Evolutionary conservation across 2,329 filamentous ascomycete genomes (phyloP), one percentile per base, ranked within the genome.

Genomic region (Exophiala mesophila): DNA sequence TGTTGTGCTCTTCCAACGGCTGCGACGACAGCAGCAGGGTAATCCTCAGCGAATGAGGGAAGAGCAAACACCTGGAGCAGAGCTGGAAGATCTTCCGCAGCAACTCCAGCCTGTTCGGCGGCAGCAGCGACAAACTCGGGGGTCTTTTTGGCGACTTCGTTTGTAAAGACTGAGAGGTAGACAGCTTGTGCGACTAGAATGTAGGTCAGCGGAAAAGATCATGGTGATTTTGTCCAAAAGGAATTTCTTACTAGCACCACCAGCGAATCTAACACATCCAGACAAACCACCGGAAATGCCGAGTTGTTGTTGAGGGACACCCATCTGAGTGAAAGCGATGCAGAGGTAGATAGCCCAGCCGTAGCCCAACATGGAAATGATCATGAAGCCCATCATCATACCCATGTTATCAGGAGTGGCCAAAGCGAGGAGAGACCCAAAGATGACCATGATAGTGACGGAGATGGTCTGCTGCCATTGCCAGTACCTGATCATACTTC

Each of bases 311-410:
- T 74, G 72, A 18, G 69, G 63, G 2, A 70, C 69, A n/a, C 69
- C 70, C 44, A 73, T 66, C 52, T 73, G 71, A 4, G 66, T 69
- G 46, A 70, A 66, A 2, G 70, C 67, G 49, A 75, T 72, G 13
- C 63, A 66, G 15, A 72, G 55, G 41, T 72, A 71, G 41, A 70
- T 61, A 3, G 64, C 69, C 65, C 67, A 73, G 4, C 69, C 69
- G 49, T 70, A 74, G 3, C 64, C 69, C 9, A 61, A 58, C 52
- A 69, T 60, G 4, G 63, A 63, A 12, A 73, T 57, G 53, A 73
- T 72, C 9, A 69, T 59, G 39, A 73, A 70, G 0, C 68, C 70
- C 35, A 72, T 67, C 55, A 70, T 68, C 46, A 67, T 61, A 4
- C 63, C 68, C 54, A 70, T 69, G 26, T 68, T 63, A 18, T 62